A percentile compares a stretch with the other conserved stretches of the same genome.
These are phyloP conservation scores for Alternaria atra DNA, from an alignment of 2,329 filamentous ascomycete species.

Conservation along the genomic window DNA sequence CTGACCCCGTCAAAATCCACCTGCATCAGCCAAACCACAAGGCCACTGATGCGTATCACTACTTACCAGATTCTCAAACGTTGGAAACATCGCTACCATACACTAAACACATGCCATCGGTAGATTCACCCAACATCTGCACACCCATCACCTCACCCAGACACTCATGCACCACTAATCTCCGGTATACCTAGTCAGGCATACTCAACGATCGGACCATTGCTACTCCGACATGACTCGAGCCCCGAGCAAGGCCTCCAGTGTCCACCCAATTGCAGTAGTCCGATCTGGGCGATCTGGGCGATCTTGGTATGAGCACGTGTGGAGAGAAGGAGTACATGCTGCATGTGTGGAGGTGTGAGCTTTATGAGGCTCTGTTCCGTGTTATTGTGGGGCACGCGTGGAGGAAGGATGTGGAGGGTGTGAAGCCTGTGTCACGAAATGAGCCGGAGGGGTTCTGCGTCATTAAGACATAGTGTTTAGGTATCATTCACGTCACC, in stretches of 20 bases:
- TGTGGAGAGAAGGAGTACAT: neutral
- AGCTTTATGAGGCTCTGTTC: neutral
- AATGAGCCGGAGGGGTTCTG: neutral
- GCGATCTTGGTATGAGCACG: slow-evolving; percentile 2
- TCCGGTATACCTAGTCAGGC: slow-evolving; percentile 1
- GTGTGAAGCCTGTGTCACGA: neutral
- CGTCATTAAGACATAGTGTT: neutral
- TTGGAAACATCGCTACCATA: neutral
- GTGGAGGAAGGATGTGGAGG: neutral
- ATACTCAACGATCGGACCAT: neutral
- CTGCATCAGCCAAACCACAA: neutral
- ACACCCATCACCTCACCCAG: neutral
- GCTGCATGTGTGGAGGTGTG: neutral
- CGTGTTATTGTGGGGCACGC: neutral
- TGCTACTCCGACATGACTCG: neutral
- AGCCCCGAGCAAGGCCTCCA: neutral
- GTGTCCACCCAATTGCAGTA: slow-evolving; percentile 1
- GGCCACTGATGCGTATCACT: neutral
- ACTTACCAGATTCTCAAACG: neutral
- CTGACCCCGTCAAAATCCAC: neutral
- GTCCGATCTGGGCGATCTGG: slow-evolving; percentile 1
- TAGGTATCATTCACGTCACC: neutral
- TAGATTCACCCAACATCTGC: neutral
- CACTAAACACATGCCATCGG: neutral
- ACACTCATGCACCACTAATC: neutral